A percentile compares a stretch with the other conserved stretches of the same genome.
Conservation (phyloP, 345 rosid genomes). For the Arabidopsis arenosa region DNA sequence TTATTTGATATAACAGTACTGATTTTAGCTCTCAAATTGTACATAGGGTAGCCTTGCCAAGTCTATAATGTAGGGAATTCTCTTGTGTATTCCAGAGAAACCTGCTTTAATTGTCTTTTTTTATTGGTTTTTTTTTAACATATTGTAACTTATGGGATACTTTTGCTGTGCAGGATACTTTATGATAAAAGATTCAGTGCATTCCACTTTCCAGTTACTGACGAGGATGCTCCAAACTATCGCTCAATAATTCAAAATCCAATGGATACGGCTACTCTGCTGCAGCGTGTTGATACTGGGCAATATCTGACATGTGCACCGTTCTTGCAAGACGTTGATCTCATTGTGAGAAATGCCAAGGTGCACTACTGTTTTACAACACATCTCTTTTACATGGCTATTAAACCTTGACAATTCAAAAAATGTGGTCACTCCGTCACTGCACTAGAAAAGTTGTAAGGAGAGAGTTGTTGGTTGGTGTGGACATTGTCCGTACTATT, state of each 20-base stretch:
- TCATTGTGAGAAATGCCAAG: slow-evolving; percentile 92
- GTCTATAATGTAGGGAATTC: slow-evolving; percentile 12
- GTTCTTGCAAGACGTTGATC: slow-evolving; percentile 88
- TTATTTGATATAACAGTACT: slow-evolving; percentile 11
- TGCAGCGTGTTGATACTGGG: slow-evolving; percentile 91
- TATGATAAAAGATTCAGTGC: slow-evolving; percentile 90
- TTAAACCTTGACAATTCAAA: not conserved
- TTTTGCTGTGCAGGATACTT: slow-evolving; percentile 61
- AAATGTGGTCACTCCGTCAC: slow-evolving; percentile 1
- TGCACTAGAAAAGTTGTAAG: not conserved
- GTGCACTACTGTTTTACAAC: slow-evolving; percentile 44
- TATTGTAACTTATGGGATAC: slow-evolving; percentile 18
- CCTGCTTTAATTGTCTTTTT: not conserved
- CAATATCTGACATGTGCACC: slow-evolving; percentile 82
- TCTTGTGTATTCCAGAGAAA: slow-evolving; percentile 1
- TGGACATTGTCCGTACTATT: not conserved
- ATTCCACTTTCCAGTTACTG: slow-evolving; percentile 91
- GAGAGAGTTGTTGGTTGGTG: slow-evolving; percentile 14
- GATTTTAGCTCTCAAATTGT: not conserved
- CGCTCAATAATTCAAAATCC: slow-evolving; percentile 87
- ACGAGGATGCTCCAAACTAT: slow-evolving; percentile 98
- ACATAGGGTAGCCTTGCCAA: not conserved
- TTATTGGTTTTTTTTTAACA: slow-evolving; percentile 7
- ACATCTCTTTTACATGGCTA: slow-evolving; percentile 12
- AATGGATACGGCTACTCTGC: slow-evolving; percentile 89